Conservation (phyloP, 2,329 filamentous ascomycete genomes). For the Exophiala phaeomuriformis region DNA sequence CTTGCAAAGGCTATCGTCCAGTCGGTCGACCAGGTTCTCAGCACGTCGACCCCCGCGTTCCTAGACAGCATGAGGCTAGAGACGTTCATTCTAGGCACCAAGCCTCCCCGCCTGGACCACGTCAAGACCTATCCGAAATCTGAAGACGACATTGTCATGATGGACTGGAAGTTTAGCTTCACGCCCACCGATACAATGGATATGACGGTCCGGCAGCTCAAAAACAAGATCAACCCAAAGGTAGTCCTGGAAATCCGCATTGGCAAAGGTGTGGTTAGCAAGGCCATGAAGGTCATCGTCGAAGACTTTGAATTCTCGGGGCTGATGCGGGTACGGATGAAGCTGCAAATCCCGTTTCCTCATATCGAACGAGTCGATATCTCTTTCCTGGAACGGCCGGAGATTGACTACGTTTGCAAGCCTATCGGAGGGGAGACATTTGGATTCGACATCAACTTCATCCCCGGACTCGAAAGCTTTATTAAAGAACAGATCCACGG, state of each 20-base stretch:
- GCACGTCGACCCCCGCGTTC: constrained; percentile 82
- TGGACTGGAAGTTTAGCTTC: constrained; percentile 99
- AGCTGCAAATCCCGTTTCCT: constrained; percentile 91
- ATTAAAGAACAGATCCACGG: constrained; percentile 95
- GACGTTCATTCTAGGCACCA: constrained; percentile 87
- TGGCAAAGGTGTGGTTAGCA: constrained; percentile 94
- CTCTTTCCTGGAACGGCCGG: constrained; percentile 82
- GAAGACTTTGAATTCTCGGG: constrained; percentile 96
- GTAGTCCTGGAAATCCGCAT: constrained; percentile 89
- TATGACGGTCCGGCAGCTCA: constrained; percentile 80
- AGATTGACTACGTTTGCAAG: constrained; percentile 96
- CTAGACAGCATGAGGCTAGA: constrained; percentile 90
- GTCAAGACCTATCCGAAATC: constrained; percentile 97
- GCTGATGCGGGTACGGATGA: constrained; percentile 93
- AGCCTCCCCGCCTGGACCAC: constrained; percentile 91
- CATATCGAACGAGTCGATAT: constrained; percentile 93
- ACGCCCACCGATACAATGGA: constrained; percentile 90
- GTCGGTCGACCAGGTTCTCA: constrained; percentile 92
- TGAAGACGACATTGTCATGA: constrained; percentile 89
- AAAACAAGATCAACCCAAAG: constrained; percentile 95
- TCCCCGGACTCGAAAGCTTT: constrained; percentile 85
- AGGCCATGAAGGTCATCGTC: constrained; percentile 93
- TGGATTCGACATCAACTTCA: constrained; percentile 98
- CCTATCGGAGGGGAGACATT: constrained; percentile 90
- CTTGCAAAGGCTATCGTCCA: constrained; percentile 86